Evolutionary conservation across 2,329 filamentous ascomycete genomes (phyloP).

Genomic region (Pseudogymnoascus destructans): DNA sequence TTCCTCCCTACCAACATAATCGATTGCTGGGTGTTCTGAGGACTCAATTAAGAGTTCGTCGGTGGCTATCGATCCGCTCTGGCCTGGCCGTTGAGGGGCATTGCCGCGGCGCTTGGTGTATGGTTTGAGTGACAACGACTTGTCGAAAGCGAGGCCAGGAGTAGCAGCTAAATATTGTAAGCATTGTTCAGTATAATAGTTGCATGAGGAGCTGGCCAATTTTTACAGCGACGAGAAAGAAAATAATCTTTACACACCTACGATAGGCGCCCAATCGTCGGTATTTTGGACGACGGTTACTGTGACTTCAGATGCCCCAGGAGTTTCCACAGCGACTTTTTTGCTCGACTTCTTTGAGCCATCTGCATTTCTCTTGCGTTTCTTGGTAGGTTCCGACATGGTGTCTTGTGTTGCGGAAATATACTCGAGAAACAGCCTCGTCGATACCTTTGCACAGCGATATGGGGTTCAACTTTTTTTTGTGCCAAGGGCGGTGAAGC

Average conservation of each 20-base stretch:
- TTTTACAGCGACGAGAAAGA: not conserved
- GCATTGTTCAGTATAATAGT: not conserved
- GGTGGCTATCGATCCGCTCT: slow-evolving; percentile 20
- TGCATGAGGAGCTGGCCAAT: not conserved
- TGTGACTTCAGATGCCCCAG: slow-evolving; percentile 29
- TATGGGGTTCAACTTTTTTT: slow-evolving; percentile 9
- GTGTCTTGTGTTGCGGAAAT: slow-evolving; percentile 10
- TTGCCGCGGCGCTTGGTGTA: slow-evolving; percentile 24
- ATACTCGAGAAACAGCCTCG: not conserved
- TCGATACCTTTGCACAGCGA: not conserved
- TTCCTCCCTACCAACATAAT: slow-evolving; percentile 47
- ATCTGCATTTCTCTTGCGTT: slow-evolving; percentile 39
- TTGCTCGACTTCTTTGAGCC: slow-evolving; percentile 32
- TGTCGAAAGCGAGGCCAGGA: slow-evolving; percentile 25
- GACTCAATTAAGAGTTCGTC: slow-evolving; percentile 46
- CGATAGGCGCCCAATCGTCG: slow-evolving; percentile 37
- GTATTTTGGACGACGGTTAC: slow-evolving; percentile 35
- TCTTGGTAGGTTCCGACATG: slow-evolving; percentile 27
- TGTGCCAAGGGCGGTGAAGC: slow-evolving; percentile 9
- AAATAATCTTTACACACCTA: slow-evolving; percentile 32
- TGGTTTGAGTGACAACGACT: slow-evolving; percentile 23
- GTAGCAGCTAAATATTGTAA: slow-evolving; percentile 22
- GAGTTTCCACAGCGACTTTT: slow-evolving; percentile 36
- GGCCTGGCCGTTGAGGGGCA: slow-evolving; percentile 16
- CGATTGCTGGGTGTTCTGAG: slow-evolving; percentile 40